Evolutionary conservation across 768 basidiomycete genomes (phyloP).

Genomic region (Collybiopsis confluens): DNA sequence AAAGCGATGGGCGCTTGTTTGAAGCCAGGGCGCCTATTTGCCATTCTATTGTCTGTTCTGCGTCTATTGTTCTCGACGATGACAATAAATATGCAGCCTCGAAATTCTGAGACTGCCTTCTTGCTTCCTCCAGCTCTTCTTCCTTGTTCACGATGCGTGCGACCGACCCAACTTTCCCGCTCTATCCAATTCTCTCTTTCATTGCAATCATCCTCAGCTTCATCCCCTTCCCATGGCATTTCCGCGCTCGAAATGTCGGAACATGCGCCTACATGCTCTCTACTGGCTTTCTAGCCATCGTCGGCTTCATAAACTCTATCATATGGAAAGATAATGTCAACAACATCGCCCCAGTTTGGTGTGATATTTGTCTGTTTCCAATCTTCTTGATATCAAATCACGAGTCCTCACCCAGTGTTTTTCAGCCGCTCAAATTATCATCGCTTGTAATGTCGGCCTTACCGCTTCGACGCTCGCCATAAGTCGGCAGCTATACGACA

Average conservation of each 20-base stretch:
- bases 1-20: too few species aligned
- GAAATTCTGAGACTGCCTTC: neutral
- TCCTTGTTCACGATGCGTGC: conserved; percentile 1
- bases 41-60: neutral
- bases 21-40: neutral
- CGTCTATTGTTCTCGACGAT: neutral
- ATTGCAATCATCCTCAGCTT: conserved; percentile 30
- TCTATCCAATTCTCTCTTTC: conserved; percentile 28
- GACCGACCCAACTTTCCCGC: conserved; percentile 9
- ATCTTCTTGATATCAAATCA: neutral
- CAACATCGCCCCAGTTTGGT: conserved; percentile 43
- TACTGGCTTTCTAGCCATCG: conserved; percentile 26
- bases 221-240: conserved; percentile 42
- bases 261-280: conserved; percentile 39
- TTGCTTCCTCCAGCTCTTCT: neutral
- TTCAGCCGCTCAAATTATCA: conserved; percentile 3
- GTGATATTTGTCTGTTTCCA: conserved; percentile 45
- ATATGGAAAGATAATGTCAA: conserved; percentile 37
- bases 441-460: conserved; percentile 1
- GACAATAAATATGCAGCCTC: neutral
- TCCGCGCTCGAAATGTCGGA: conserved; percentile 35
- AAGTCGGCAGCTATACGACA: conserved; percentile 18
- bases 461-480: conserved; percentile 15
- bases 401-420: neutral
- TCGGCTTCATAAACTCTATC: conserved; percentile 39